phyloP scores from a whole-genome alignment of 495 filamentous ascomycete species.

The Tuber borchii region DNA sequence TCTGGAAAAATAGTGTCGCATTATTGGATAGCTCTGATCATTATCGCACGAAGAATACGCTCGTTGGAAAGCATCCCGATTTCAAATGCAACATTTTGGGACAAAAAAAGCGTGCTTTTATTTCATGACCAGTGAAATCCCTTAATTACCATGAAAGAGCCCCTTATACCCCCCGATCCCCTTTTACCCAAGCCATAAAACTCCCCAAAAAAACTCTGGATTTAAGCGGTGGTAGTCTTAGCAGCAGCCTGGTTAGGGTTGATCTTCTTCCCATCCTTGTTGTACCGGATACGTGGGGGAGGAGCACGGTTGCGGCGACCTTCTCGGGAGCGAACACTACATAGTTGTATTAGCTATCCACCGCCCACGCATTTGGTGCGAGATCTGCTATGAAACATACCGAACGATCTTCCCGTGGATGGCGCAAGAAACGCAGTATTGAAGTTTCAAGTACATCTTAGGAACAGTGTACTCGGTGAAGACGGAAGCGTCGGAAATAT shows the following conservation, averaged over 20 bases:
- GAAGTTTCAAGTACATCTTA: constrained; percentile 99
- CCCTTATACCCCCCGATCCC: neutral
- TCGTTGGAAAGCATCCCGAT: neutral
- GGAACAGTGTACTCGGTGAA: constrained; percentile 98
- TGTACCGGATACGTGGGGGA: constrained; percentile 93
- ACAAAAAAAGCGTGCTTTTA: neutral
- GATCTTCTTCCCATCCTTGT: constrained; percentile 99
- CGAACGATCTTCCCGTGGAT: constrained; percentile 99
- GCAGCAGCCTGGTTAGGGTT: constrained; percentile 72
- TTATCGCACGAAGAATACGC: neutral
- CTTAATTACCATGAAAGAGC: neutral
- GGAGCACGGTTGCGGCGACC: constrained; percentile 98
- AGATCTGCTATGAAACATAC: constrained; percentile 55
- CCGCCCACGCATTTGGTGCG: constrained; percentile 15
- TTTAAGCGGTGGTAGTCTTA: constrained; percentile 48
- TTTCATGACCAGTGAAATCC: neutral
- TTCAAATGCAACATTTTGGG: neutral
- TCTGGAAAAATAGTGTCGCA: neutral
- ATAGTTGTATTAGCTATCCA: constrained; percentile 43
- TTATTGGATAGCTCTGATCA: neutral
- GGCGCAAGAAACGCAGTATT: constrained; percentile 99
- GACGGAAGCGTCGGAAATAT: constrained; percentile 99
- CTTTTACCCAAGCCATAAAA: neutral
- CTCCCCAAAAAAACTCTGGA: neutral
- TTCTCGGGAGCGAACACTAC: constrained; percentile 91